Evolutionary conservation across 139 green algal genomes (phyloP), one percentile per base, ranked within the genome.

Genomic region (Micractinium conductrix): DNA sequence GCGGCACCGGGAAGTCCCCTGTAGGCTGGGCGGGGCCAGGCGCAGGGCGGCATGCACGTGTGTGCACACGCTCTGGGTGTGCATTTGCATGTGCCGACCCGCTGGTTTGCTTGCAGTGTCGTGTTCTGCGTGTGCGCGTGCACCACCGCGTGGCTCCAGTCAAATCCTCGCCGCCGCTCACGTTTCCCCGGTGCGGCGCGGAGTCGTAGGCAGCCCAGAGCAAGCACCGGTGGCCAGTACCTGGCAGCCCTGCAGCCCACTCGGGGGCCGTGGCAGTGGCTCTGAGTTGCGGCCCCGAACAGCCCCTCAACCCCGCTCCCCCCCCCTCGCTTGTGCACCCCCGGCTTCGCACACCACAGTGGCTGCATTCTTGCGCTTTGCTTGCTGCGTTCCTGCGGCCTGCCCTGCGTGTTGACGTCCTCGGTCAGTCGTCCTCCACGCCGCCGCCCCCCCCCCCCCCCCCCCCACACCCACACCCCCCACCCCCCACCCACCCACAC

Each of bases 121-220:
- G 24, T 21, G 24, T 35, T 4, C 19, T 44, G 28, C 3, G 26
- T 69, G 24, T 4, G 24, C 60, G 26, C 60, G 5, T n/a, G 35
- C 67, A 45, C 17, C 68, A 45, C n/a, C n/a, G n/a, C 65, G 12
- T 28, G 75, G 75, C 53, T 60, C 60, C 55, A 74, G 58, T 83
- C 78, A 83, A 83, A 83, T 83, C 78, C 78, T 12, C 58, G 40
- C 58, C 78, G 78, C 40, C 42, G 58, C 78, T 53, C 50, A 81
- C 50, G 53, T 33, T 60, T 30, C 30, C 33, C 40, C 48, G 58
- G 58, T 40, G 45, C 58, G 78, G 48, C 42, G 55, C 28, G 78
- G 78, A 83, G 78, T 83, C 78, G 78, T 73, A 83, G 55, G 78
- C 28, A 73, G 78, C 78, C 78, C n/a, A 83, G 78, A 83, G 58